These are phyloP conservation scores for Aspergillus sclerotialis DNA, from an alignment of 2,329 filamentous ascomycete genomes.

Conservation along the genomic window DNA sequence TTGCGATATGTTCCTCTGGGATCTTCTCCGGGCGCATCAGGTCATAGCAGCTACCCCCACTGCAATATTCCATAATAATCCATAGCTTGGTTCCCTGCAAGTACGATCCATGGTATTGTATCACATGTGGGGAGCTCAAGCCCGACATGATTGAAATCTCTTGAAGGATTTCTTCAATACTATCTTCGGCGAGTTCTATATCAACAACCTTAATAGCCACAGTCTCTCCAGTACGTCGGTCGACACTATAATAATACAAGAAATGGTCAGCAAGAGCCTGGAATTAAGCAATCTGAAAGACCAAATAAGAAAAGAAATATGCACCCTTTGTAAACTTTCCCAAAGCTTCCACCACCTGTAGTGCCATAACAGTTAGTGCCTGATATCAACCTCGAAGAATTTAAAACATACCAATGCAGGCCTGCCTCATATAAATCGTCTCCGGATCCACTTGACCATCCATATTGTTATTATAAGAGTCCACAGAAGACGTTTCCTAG, in stretches of 20 bases:
- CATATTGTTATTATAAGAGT: slow-evolving; percentile 17
- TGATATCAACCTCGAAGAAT: too few relatives aligned
- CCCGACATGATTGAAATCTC: slow-evolving; percentile 97
- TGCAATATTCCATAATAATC: slow-evolving; percentile 99
- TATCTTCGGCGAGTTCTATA: slow-evolving; percentile 97
- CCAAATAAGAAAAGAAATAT: slow-evolving; percentile 5
- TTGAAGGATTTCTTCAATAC: slow-evolving; percentile 98
- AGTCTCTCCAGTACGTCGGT: slow-evolving; percentile 84
- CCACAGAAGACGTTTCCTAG: not conserved
- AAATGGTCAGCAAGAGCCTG: slow-evolving; percentile 3
- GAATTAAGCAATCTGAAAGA: slow-evolving; percentile 1
- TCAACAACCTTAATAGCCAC: slow-evolving; percentile 99
- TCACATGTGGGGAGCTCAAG: slow-evolving; percentile 91
- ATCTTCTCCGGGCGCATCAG: slow-evolving; percentile 90
- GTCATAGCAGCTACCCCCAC: slow-evolving; percentile 91
- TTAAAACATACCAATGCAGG: slow-evolving; percentile 65
- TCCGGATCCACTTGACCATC: slow-evolving; percentile 69
- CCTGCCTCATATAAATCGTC: slow-evolving; percentile 86
- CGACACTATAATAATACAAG: slow-evolving; percentile 54
- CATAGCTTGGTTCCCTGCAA: slow-evolving; percentile 93
- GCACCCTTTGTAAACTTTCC: slow-evolving; percentile 97
- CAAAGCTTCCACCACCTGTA: slow-evolving; percentile 89
- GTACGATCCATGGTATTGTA: slow-evolving; percentile 95
- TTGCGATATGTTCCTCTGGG: slow-evolving; percentile 91
- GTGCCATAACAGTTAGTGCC: slow-evolving; percentile 15